Conservation (phyloP, 2,329 filamentous ascomycete species). For the Mycosphaerella sp. region DNA sequence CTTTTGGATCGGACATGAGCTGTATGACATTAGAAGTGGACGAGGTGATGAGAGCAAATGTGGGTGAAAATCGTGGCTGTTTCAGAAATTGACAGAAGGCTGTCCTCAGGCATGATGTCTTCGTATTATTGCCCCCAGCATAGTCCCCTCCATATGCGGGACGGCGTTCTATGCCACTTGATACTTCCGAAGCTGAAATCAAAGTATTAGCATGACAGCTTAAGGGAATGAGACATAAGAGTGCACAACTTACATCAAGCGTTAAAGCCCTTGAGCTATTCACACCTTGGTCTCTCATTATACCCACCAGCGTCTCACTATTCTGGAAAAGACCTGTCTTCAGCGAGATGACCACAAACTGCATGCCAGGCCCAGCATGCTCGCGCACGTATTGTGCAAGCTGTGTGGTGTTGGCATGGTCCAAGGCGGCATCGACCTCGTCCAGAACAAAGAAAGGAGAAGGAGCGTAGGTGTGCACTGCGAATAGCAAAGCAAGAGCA, state of each 20-base stretch:
- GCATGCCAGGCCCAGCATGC: conserved; percentile 93
- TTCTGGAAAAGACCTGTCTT: conserved; percentile 96
- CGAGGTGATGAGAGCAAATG: too few species aligned
- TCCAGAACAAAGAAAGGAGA: conserved; percentile 97
- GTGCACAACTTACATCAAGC: conserved; percentile 72
- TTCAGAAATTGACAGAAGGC: too few species aligned
- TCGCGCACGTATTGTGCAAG: conserved; percentile 95
- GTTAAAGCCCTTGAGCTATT: conserved; percentile 90
- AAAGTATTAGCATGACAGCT: background rate
- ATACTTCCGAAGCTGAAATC: conserved; percentile 32
- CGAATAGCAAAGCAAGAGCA: conserved; percentile 89
- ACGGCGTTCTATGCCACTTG: conserved; percentile 20
- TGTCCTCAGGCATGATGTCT: too few species aligned
- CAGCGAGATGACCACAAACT: conserved; percentile 96
- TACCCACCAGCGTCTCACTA: conserved; percentile 89
- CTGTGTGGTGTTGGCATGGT: conserved; percentile 93
- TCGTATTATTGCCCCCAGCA: too few species aligned
- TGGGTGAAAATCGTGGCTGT: too few species aligned
- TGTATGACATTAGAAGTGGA: too few species aligned
- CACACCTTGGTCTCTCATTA: conserved; percentile 89
- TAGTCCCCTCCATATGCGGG: too few species aligned
- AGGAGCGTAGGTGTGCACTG: conserved; percentile 92
- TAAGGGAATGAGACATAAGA: background rate
- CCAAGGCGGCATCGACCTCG: conserved; percentile 95
- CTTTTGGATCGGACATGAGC: too few species aligned